phyloP scores from a whole-genome alignment of 2,329 filamentous ascomycete genomes.

The Rhinocladiella mackenziei region DNA sequence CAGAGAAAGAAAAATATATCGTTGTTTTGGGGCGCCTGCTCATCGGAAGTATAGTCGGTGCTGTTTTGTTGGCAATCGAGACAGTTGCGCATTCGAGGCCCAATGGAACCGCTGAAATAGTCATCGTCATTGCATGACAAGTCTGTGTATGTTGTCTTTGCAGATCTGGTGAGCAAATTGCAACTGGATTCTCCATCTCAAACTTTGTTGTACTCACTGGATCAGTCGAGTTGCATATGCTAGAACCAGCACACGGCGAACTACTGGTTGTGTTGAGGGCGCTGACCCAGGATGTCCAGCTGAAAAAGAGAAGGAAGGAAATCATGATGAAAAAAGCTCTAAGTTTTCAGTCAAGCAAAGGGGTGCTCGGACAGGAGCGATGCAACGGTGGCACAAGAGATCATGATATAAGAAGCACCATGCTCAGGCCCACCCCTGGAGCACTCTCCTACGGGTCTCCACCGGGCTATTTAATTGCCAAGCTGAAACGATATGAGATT shows the following conservation, averaged over 20 bases:
- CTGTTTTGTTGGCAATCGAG: not conserved
- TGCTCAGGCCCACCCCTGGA: too few species aligned
- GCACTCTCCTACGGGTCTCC: too few species aligned
- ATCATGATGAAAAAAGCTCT: too few species aligned
- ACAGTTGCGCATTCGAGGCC: conserved; percentile 1
- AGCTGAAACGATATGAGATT: too few species aligned
- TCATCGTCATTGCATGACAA: not conserved
- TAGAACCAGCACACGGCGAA: not conserved
- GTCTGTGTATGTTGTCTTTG: not conserved
- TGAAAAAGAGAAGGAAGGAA: too few species aligned
- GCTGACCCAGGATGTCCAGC: not conserved
- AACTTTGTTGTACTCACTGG: not conserved
- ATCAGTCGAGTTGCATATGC: not conserved
- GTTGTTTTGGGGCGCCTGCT: not conserved
- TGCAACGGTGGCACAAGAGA: too few species aligned
- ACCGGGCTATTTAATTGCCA: too few species aligned
- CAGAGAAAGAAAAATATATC: conserved; percentile 1
- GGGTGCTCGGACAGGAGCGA: too few species aligned
- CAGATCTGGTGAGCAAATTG: too few species aligned
- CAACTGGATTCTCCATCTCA: not conserved
- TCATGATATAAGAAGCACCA: too few species aligned
- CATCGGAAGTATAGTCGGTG: not conserved
- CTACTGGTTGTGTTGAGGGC: not conserved
- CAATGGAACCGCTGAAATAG: not conserved
- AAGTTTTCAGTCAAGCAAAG: too few species aligned